These are phyloP conservation scores for Persicaria tinctoria DNA, from an alignment of 148 eudicot genomes.

Conservation along the genomic window DNA sequence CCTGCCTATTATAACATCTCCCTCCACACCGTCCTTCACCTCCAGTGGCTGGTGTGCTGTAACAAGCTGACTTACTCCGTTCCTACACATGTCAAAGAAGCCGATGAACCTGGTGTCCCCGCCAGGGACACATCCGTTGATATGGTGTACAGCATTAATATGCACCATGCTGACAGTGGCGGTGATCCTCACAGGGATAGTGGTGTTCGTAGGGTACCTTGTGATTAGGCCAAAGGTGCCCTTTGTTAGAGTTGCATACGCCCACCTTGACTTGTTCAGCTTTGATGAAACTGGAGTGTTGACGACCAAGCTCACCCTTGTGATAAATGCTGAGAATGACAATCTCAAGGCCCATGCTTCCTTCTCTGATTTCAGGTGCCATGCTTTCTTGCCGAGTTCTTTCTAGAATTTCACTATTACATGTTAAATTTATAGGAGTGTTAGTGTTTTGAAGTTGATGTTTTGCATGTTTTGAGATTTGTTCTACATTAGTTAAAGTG, in stretches of 20 bases:
- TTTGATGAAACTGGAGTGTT: conserved; percentile 40
- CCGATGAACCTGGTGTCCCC: conserved; percentile 1
- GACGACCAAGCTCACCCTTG: conserved; percentile 35
- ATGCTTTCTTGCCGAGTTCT: not conserved
- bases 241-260: conserved; percentile 33
- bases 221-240: conserved; percentile 50
- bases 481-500: too few relatives aligned
- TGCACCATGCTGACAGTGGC: conserved; percentile 46
- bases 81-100: not conserved
- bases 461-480: too few relatives aligned
- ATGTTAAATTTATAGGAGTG: not conserved
- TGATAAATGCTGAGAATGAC: conserved; percentile 51
- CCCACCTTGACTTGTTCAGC: conserved; percentile 41
- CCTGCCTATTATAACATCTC: not conserved
- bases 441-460: not conserved
- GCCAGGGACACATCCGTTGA: conserved; percentile 36
- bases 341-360: conserved; percentile 46
- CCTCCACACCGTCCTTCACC: conserved; percentile 20
- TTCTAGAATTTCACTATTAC: not conserved
- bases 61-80: not conserved
- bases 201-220: conserved; percentile 52
- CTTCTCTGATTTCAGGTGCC: conserved; percentile 38
- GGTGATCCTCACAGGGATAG: conserved; percentile 47
- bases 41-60: not conserved
- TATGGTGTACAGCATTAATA: conserved; percentile 57